Base-by-base conservation (phyloP, 208 protist species). In the Kentomonas sorsogonicus region DNA sequence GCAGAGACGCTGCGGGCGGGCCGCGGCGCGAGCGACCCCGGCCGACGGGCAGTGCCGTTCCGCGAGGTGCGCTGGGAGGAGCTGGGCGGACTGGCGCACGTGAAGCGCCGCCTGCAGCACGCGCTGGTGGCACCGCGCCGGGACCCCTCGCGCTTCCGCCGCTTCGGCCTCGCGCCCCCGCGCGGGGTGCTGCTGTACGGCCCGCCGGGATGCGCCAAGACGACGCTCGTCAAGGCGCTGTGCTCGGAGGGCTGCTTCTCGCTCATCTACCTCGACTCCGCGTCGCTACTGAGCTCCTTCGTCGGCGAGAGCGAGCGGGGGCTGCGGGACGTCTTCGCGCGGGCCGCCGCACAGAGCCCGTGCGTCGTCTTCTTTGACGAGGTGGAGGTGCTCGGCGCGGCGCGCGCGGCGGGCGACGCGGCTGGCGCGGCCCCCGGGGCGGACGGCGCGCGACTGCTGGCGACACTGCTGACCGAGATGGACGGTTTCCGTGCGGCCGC, bases 51-150 rank as follows among this genome's bases (percentile, higher is more conserved):
- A 3, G 67, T 69, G 15, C 75, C 71, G 0, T 89, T 86, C 36
- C 75, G 79, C 31, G 33, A 61, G 4, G 66, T 98, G 11, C 85
- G 84, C 5, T 99, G 99, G 98, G 86, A 85, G 11, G 97, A 99
- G 63, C 99, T 99, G 84, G 99, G 99, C 62, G 99, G 99, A 46
- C 83, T 99, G 5, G 84, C 96, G 48, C 67, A 94, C 31, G 95
- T 99, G 25, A 99, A 99, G 77, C 65, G 78, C n/a, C 93, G 99
- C 56, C 87, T 99, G 27, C 93, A 96, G 60, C 97, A 99, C 70
- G 83, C 98, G 23, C 91, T 99, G 2, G 91, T 99, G 66, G 99
- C 98, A 67, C 99, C 99, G 18, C 88, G 99, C 39, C 83, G 96
- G 61, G 94, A 99, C 63, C 98, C 98, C n/a, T 98, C 99, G 43